These are phyloP conservation scores for Colletotrichum spaethianum DNA, from an alignment of 2,329 filamentous ascomycete species.

Conservation along the genomic window DNA sequence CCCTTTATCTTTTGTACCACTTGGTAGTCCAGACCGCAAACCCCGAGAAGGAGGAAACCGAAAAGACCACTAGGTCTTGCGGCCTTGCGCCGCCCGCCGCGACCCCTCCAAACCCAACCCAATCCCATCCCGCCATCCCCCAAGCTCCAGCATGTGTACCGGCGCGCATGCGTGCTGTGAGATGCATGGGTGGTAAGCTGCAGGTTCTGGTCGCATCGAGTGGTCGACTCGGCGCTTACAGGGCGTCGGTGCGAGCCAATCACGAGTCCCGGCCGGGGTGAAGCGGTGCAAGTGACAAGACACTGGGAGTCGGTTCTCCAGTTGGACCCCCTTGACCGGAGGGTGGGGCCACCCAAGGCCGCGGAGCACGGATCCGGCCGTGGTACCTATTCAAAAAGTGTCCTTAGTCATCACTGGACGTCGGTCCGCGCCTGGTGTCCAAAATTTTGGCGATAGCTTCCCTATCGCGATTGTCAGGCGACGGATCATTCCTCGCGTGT, in stretches of 20 bases:
- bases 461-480: constrained; percentile 20
- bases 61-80: background rate
- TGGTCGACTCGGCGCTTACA: constrained; percentile 43
- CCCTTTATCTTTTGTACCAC: constrained; percentile 32
- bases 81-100: background rate
- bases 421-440: constrained; percentile 20
- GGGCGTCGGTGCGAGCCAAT: constrained; percentile 39
- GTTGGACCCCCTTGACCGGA: constrained; percentile 5
- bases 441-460: constrained; percentile 42
- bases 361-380: constrained; percentile 1
- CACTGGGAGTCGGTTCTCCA: background rate
- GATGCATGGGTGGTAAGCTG: constrained; percentile 38
- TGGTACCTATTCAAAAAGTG: too few relatives aligned
- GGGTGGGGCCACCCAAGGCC: constrained; percentile 8
- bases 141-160: constrained; percentile 9
- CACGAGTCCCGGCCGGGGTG: constrained; percentile 15
- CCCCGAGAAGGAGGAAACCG: background rate
- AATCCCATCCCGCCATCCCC: constrained; percentile 1
- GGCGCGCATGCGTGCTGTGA: constrained; percentile 22
- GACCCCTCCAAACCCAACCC: background rate
- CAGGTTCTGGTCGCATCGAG: constrained; percentile 39
- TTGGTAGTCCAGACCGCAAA: constrained; percentile 22
- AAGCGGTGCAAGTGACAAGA: constrained; percentile 1
- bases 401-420: constrained; percentile 38
- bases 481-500: constrained; percentile 19